Percentiles rank a stretch among this genome's conserved stretches.
phyloP scores from a whole-genome alignment of 169 alveolate genomes.

The Plasmodium knowlesi region DNA sequence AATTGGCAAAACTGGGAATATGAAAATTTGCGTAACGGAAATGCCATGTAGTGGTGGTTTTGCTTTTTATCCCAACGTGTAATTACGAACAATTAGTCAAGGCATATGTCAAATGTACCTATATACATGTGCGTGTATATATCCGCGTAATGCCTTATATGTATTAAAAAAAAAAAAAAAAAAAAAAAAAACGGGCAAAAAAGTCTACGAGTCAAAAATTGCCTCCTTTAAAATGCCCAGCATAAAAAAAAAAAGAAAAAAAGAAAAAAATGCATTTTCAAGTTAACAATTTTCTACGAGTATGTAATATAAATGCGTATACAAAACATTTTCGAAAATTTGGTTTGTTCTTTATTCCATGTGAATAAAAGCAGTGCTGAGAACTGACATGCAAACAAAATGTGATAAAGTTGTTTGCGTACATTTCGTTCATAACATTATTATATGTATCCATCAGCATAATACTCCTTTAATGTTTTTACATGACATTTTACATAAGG shows the following conservation, averaged over 20 bases:
- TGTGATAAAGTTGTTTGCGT: neutral
- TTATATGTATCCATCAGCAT: neutral
- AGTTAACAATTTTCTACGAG: neutral
- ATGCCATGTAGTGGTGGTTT: neutral
- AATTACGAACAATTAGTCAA: neutral
- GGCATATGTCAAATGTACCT: neutral
- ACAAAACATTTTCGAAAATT: neutral
- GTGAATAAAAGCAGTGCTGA: neutral
- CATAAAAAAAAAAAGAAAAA: neutral
- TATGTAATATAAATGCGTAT: neutral
- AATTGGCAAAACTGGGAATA: neutral
- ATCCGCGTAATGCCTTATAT: neutral
- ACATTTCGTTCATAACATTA: neutral
- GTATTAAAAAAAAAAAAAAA: neutral
- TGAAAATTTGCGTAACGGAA: neutral
- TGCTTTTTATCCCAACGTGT: neutral
- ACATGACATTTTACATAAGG: neutral
- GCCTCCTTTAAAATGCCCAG: neutral
- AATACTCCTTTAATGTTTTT: neutral
- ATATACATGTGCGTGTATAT: neutral
- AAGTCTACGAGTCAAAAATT: neutral
- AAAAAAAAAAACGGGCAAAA: neutral
- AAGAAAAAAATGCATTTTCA: neutral
- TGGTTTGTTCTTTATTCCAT: neutral
- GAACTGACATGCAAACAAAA: neutral